Conservation (phyloP, 2,329 filamentous ascomycete genomes). For the Aphanoascus verrucosus region DNA sequence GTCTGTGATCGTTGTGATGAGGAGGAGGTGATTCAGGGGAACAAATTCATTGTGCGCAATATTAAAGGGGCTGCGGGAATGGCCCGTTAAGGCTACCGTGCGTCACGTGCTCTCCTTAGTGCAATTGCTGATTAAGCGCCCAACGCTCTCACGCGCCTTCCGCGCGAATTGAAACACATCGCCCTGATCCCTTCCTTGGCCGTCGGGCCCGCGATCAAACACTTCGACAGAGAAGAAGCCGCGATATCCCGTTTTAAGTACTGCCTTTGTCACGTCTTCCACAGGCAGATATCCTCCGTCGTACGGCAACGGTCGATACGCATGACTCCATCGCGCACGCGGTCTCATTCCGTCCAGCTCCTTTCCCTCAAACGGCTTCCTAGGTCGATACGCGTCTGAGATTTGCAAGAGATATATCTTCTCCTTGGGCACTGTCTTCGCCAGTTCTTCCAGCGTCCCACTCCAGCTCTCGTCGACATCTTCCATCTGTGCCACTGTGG, state of each 20-base stretch:
- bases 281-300: constrained; percentile 62
- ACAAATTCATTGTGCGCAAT: no score
- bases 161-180: constrained; percentile 41
- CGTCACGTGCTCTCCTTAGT: neutral
- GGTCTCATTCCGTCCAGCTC: constrained; percentile 48
- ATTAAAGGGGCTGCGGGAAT: neutral
- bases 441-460: constrained; percentile 47
- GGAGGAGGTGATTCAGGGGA: no score
- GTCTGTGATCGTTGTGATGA: no score
- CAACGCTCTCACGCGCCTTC: constrained; percentile 42
- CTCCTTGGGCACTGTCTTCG: constrained; percentile 48
- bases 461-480: constrained; percentile 44
- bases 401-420: constrained; percentile 69
- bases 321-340: constrained; percentile 59
- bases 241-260: constrained; percentile 56
- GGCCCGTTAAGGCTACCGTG: neutral
- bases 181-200: constrained; percentile 42
- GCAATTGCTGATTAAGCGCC: constrained; percentile 26
- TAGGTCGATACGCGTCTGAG: constrained; percentile 59
- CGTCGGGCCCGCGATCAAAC: constrained; percentile 51
- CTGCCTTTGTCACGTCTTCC: constrained; percentile 52
- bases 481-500: constrained; percentile 25
- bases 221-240: constrained; percentile 61
- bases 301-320: constrained; percentile 58
- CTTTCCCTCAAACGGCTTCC: constrained; percentile 44